Conservation (phyloP, 148 eudicot species). For the Diospyros lotus region DNA sequence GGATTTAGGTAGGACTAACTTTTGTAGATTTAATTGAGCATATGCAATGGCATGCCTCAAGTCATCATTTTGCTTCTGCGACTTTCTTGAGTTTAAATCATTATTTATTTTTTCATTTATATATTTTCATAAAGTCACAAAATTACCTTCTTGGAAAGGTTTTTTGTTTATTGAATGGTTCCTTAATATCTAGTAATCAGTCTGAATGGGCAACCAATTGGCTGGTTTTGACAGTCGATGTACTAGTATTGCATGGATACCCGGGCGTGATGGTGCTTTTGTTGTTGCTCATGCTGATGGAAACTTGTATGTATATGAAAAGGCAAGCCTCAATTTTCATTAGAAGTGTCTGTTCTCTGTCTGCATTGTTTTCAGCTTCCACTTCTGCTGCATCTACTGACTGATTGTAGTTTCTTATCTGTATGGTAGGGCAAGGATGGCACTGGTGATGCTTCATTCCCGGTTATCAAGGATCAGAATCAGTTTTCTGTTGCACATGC, state of each 20-base stretch:
- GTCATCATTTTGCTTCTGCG: neutral
- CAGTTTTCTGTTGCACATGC: slow-evolving; percentile 40
- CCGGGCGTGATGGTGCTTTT: slow-evolving; percentile 34
- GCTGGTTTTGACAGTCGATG: slow-evolving; percentile 27
- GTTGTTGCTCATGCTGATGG: slow-evolving; percentile 49
- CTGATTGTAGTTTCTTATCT: neutral
- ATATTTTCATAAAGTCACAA: neutral
- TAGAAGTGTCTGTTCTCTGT: neutral
- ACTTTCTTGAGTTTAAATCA: neutral
- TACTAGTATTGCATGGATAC: slow-evolving; percentile 38
- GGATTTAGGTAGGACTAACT: neutral
- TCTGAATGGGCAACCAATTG: slow-evolving; percentile 8
- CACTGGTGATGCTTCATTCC: slow-evolving; percentile 36
- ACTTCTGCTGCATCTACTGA: neutral
- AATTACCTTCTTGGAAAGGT: too few relatives aligned
- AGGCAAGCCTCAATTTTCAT: slow-evolving; percentile 27
- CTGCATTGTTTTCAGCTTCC: slow-evolving; percentile 1
- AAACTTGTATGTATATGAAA: slow-evolving; percentile 36
- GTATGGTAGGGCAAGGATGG: slow-evolving; percentile 30
- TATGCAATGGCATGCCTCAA: neutral
- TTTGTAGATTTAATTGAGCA: neutral
- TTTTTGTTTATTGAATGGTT: too few relatives aligned
- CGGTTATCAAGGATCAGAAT: slow-evolving; percentile 32
- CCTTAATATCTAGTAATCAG: slow-evolving; percentile 7
- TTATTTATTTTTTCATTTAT: neutral